Conservation (phyloP, 306 rosid genomes). For the Glycyrrhiza uralensis region DNA sequence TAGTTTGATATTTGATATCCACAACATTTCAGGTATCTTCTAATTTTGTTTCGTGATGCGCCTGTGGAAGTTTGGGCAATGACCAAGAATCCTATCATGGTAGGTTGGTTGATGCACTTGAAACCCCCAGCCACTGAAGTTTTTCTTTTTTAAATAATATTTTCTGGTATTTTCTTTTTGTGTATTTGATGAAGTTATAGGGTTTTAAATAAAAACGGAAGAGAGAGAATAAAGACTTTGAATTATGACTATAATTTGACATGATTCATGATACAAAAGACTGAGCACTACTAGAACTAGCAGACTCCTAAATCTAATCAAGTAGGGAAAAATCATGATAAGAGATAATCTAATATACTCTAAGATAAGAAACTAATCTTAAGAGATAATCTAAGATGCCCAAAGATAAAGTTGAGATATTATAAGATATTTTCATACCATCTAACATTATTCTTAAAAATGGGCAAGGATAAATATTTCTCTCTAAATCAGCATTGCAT, state of each 20-base stretch:
- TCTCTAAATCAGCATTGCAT: constrained; percentile 6
- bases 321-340: background rate
- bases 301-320: background rate
- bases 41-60: constrained; percentile 95
- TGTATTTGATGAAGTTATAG: background rate
- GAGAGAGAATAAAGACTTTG: background rate
- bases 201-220: background rate
- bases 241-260: background rate
- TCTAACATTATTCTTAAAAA: background rate
- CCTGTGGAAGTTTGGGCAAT: constrained; percentile 99
- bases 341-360: background rate
- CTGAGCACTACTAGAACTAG: background rate
- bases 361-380: background rate
- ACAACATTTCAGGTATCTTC: constrained; percentile 77
- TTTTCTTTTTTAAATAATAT: background rate
- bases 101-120: constrained; percentile 42
- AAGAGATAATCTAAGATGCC: background rate
- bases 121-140: background rate
- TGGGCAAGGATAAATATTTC: constrained; percentile 1
- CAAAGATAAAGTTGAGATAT: background rate
- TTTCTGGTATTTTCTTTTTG: background rate
- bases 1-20: constrained; percentile 26
- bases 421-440: background rate
- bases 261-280: background rate
- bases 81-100: constrained; percentile 96